Percentiles rank a stretch among this genome's conserved stretches.
phyloP scores from a whole-genome alignment of 1,139 yeast genomes.

The Protomyces inundatus region DNA sequence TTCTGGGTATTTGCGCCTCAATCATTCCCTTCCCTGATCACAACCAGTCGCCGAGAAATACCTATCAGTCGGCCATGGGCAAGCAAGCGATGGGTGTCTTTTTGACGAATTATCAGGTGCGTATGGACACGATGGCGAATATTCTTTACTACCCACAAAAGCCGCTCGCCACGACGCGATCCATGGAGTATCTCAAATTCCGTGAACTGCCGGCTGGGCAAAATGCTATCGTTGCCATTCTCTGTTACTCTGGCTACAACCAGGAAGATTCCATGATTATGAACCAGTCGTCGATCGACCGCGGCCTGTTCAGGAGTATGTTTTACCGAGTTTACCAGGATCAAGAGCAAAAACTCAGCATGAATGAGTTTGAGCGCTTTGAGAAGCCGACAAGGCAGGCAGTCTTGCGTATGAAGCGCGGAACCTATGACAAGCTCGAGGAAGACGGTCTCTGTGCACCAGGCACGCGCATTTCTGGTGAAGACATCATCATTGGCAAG shows the following conservation, averaged over 20 bases:
- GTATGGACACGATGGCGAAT: constrained; percentile 99
- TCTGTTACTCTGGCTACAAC: constrained; percentile 96
- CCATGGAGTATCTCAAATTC: constrained; percentile 95
- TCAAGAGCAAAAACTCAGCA: constrained; percentile 96
- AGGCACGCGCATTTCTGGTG: constrained; percentile 97
- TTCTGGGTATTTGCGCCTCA: constrained; percentile 96
- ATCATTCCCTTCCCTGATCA: constrained; percentile 99
- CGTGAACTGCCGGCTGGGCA: constrained; percentile 99
- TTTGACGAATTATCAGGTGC: constrained; percentile 85
- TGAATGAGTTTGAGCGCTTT: constrained; percentile 55
- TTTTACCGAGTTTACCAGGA: constrained; percentile 98
- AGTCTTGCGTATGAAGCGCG: constrained; percentile 91
- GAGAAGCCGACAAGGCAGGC: constrained; percentile 72
- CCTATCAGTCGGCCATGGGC: constrained; percentile 99
- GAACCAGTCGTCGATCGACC: constrained; percentile 96
- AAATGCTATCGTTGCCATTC: constrained; percentile 95
- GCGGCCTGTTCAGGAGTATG: constrained; percentile 91
- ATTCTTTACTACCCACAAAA: constrained; percentile 95
- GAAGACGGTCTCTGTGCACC: constrained; percentile 98
- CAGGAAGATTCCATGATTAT: constrained; percentile 99
- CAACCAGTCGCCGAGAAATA: constrained; percentile 98
- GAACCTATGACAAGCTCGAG: constrained; percentile 94
- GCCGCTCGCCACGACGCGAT: constrained; percentile 98
- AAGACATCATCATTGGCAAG: constrained; percentile 95
- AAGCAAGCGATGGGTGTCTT: constrained; percentile 99